Conservation (phyloP, 2,329 filamentous ascomycete species). For the Delphinella strobiligena region DNA sequence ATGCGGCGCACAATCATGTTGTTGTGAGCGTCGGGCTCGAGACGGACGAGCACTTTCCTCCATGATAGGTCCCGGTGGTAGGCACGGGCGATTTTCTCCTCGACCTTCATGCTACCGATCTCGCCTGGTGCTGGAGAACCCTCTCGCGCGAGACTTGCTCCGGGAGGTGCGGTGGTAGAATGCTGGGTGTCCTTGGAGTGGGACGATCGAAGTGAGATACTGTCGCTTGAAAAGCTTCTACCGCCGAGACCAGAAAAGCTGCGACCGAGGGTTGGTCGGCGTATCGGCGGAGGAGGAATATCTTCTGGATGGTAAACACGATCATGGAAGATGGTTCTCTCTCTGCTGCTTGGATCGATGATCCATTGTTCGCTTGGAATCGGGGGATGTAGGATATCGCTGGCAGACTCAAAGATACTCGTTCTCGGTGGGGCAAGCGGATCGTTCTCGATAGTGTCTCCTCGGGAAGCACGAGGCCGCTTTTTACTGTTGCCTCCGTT, state of each 20-base stretch:
- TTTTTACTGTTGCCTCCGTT: conserved; percentile 18
- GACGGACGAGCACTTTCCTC: conserved; percentile 90
- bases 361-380: conserved; percentile 72
- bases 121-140: no score
- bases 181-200: conserved; percentile 38
- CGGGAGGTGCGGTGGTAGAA: background rate
- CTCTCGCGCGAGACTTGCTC: no score
- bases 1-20: conserved; percentile 94
- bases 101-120: conserved; percentile 73
- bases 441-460: conserved; percentile 35
- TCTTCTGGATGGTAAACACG: conserved; percentile 88
- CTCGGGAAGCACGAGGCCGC: conserved; percentile 34
- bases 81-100: conserved; percentile 93
- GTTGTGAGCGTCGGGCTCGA: conserved; percentile 96
- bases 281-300: conserved; percentile 66
- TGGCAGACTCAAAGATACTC: conserved; percentile 88
- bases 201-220: conserved; percentile 14
- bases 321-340: conserved; percentile 92
- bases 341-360: conserved; percentile 67
- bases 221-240: conserved; percentile 24
- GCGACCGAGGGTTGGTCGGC: conserved; percentile 22
- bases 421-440: conserved; percentile 65
- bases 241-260: background rate
- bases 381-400: conserved; percentile 82
- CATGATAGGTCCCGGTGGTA: conserved; percentile 88